Evolutionary conservation across 23 red algal species (phyloP).

Genomic region (Cyanidiococcus yangmingshanensis): DNA sequence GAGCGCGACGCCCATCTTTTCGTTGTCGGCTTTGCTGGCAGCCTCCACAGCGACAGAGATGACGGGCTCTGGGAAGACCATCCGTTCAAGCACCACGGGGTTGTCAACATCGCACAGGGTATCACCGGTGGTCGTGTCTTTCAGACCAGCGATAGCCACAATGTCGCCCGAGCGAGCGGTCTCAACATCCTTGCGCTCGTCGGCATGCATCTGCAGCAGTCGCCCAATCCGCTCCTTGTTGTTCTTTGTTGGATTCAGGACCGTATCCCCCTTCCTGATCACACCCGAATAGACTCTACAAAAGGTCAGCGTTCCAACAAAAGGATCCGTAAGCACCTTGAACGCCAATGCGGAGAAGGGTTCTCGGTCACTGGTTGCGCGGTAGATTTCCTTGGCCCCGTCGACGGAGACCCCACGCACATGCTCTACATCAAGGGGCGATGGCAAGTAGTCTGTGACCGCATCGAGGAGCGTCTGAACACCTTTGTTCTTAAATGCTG

Average conservation of each 20-base stretch:
- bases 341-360: conserved; percentile 95
- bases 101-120: conserved; percentile 69
- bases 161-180: conserved; percentile 88
- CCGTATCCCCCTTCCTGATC: conserved; percentile 52
- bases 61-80: conserved; percentile 97
- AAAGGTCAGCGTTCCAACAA: conserved; percentile 89
- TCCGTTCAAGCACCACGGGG: conserved; percentile 93
- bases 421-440: conserved; percentile 74
- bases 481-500: conserved; percentile 99
- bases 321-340: conserved; percentile 98
- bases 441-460: conserved; percentile 87
- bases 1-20: conserved; percentile 87
- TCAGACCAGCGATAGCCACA: conserved; percentile 83
- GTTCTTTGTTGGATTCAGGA: conserved; percentile 79
- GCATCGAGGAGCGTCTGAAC: conserved; percentile 97
- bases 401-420: conserved; percentile 66
- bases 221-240: conserved; percentile 87
- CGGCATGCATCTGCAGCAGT: conserved; percentile 96
- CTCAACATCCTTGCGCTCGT: conserved; percentile 91
- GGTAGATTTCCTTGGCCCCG: conserved; percentile 45
- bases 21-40: conserved; percentile 86
- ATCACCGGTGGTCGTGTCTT: conserved; percentile 96
- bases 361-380: conserved; percentile 59
- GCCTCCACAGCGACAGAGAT: conserved; percentile 97
- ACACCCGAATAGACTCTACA: conserved; percentile 91